These are phyloP conservation scores for Globisporangium paroecandrum DNA, from an alignment of 352 stramenopile species.

Conservation along the genomic window DNA sequence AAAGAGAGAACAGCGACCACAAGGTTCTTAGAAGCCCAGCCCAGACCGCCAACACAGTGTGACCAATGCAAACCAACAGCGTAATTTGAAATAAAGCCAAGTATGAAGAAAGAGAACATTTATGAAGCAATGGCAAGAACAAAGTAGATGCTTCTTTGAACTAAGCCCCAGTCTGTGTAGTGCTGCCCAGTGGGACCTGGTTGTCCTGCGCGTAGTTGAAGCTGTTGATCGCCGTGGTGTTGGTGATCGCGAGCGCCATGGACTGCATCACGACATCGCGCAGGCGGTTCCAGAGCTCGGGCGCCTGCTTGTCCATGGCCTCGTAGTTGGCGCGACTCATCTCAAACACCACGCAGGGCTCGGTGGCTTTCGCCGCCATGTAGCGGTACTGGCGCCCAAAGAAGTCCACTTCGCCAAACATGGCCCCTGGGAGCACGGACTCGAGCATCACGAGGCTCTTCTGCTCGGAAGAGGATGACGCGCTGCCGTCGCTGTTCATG, in stretches of 20 bases:
- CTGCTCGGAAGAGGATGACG: slow-evolving; percentile 15
- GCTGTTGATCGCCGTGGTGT: slow-evolving; percentile 60
- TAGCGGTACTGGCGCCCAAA: slow-evolving; percentile 68
- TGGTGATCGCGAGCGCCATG: background rate
- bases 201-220: slow-evolving; percentile 32
- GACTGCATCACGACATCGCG: background rate
- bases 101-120: background rate
- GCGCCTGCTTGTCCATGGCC: background rate
- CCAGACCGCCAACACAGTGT: background rate
- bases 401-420: slow-evolving; percentile 88
- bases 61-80: background rate
- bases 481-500: slow-evolving; percentile 72
- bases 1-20: background rate
- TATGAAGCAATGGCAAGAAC: background rate
- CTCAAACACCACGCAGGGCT: background rate
- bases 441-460: slow-evolving; percentile 58
- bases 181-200: background rate
- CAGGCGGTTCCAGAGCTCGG: background rate
- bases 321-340: background rate
- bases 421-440: slow-evolving; percentile 67
- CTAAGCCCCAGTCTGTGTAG: background rate
- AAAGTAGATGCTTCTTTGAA: background rate
- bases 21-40: background rate
- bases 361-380: slow-evolving; percentile 13
- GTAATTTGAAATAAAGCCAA: background rate